Percentiles rank a stretch among this genome's conserved stretches.
These are phyloP conservation scores for Dioszegia hungarica DNA, from an alignment of 768 basidiomycete species.

Conservation along the genomic window DNA sequence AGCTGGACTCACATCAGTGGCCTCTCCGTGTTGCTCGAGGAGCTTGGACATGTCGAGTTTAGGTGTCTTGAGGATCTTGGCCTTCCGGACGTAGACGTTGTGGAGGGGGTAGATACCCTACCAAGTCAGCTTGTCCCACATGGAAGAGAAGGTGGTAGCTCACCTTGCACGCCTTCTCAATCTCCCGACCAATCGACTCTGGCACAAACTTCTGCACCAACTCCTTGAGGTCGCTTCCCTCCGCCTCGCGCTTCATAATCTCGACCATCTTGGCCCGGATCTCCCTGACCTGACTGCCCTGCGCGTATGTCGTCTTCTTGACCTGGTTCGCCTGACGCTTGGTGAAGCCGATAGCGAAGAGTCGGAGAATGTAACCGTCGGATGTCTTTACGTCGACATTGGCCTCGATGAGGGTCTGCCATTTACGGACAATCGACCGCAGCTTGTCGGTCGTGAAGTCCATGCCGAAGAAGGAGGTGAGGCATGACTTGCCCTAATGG, in stretches of 20 bases:
- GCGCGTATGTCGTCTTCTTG: slow-evolving; percentile 97
- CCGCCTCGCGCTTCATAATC: slow-evolving; percentile 73
- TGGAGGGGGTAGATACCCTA: slow-evolving; percentile 97
- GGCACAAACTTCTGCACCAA: slow-evolving; percentile 95
- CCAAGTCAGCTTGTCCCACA: neutral
- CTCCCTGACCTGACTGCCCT: slow-evolving; percentile 89
- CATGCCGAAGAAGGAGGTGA: slow-evolving; percentile 99
- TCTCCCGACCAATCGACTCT: slow-evolving; percentile 97
- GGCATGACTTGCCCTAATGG: slow-evolving; percentile 93
- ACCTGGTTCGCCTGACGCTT: slow-evolving; percentile 95
- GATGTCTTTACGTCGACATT: slow-evolving; percentile 98
- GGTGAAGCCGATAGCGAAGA: slow-evolving; percentile 98
- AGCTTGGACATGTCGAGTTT: slow-evolving; percentile 95
- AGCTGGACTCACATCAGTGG: slow-evolving; percentile 85
- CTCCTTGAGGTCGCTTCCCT: slow-evolving; percentile 87
- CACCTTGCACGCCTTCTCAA: slow-evolving; percentile 80
- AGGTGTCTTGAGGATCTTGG: slow-evolving; percentile 96
- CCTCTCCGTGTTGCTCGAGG: slow-evolving; percentile 92
- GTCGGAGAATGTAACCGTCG: slow-evolving; percentile 97
- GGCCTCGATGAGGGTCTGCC: slow-evolving; percentile 98
- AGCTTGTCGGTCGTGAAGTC: slow-evolving; percentile 99
- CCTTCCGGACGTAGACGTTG: slow-evolving; percentile 98
- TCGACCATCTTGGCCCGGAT: slow-evolving; percentile 99
- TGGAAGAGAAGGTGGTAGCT: neutral
- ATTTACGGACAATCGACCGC: slow-evolving; percentile 98